Percentiles rank a stretch among this genome's conserved stretches.
phyloP scores from a whole-genome alignment of 2,329 filamentous ascomycete genomes.

The Orbilia brochopaga region DNA sequence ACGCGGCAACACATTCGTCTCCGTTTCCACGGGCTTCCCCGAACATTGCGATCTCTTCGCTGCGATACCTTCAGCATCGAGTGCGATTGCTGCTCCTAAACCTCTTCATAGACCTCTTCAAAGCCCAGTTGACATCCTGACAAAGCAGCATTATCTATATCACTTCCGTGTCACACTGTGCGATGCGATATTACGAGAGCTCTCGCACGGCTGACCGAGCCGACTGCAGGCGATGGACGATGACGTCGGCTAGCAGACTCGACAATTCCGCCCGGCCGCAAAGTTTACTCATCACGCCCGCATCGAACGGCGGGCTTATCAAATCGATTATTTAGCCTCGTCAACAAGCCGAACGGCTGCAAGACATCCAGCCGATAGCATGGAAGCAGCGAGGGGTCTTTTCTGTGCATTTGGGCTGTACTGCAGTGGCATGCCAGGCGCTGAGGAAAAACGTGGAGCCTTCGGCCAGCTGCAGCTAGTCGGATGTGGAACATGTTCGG shows the following conservation, averaged over 20 bases:
- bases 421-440: background rate
- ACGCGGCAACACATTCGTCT: conserved; percentile 28
- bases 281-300: conserved; percentile 46
- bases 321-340: conserved; percentile 45
- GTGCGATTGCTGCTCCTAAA: too few relatives aligned
- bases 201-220: conserved; percentile 45
- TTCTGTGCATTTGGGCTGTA: background rate
- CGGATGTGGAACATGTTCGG: conserved; percentile 21
- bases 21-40: conserved; percentile 3
- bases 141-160: background rate
- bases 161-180: background rate
- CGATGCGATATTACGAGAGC: conserved; percentile 37
- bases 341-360: conserved; percentile 43
- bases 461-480: conserved; percentile 15
- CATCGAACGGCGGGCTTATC: conserved; percentile 18
- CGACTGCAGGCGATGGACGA: conserved; percentile 23
- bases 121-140: conserved; percentile 3
- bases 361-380: conserved; percentile 47
- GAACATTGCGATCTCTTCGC: too few relatives aligned
- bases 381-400: background rate
- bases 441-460: background rate
- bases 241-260: conserved; percentile 19
- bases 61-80: background rate
- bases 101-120: background rate
- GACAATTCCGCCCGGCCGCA: background rate